These are phyloP conservation scores for Rhododendron ferrugineum DNA, from an alignment of 148 eudicot species.

Conservation along the genomic window DNA sequence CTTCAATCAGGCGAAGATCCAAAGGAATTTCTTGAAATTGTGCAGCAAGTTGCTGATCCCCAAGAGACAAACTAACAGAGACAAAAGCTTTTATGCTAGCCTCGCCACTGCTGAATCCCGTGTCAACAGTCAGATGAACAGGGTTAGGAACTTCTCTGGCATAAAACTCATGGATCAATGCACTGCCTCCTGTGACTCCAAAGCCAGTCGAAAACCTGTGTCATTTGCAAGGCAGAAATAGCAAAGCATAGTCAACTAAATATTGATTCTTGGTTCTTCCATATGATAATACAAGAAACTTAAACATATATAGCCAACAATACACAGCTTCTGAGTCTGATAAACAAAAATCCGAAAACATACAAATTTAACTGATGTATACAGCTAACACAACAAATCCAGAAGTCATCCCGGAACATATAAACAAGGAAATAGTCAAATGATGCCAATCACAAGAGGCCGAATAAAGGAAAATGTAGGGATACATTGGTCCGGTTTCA, in stretches of 20 bases:
- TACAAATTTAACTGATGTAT: not conserved
- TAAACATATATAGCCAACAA: not conserved
- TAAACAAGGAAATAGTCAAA: not conserved
- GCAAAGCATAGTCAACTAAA: not conserved
- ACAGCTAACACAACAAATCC: not conserved
- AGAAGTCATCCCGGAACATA: not conserved
- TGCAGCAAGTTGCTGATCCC: conserved; percentile 86
- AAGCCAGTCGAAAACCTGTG: conserved; percentile 94
- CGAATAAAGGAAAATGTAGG: not conserved
- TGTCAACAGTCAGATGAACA: conserved; percentile 78
- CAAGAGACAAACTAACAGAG: conserved; percentile 70
- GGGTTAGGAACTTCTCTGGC: conserved; percentile 79
- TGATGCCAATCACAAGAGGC: not conserved
- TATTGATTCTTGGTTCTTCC: not conserved
- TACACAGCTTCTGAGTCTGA: not conserved
- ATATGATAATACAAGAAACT: not conserved
- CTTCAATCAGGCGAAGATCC: conserved; percentile 80
- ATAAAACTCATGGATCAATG: conserved; percentile 83
- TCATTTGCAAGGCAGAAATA: not conserved
- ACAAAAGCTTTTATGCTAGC: conserved; percentile 78
- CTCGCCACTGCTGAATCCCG: conserved; percentile 66
- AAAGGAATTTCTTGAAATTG: conserved; percentile 94
- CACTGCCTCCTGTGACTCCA: conserved; percentile 89
- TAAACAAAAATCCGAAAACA: not conserved
- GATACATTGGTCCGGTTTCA: not conserved